These are phyloP conservation scores for Trypanosoma caninum DNA, from an alignment of 208 protist genomes.

Conservation along the genomic window DNA sequence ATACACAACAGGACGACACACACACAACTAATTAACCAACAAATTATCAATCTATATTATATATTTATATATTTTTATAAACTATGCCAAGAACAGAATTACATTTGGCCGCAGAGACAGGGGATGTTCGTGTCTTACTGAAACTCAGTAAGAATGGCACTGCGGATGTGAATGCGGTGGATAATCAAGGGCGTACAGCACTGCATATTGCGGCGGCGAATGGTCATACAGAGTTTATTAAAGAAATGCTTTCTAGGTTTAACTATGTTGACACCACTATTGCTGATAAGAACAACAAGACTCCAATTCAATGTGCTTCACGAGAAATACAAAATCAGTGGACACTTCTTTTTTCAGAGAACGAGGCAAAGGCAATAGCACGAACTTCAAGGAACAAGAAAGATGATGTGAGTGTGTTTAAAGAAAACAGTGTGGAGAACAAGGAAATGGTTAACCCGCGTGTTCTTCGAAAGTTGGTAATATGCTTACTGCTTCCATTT, in stretches of 20 bases:
- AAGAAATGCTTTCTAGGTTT: conserved; percentile 40
- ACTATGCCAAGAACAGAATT: too few relatives aligned
- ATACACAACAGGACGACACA: too few relatives aligned
- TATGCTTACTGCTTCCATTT: conserved; percentile 64
- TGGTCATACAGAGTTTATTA: conserved; percentile 32
- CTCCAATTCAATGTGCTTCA: conserved; percentile 52
- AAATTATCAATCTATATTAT: too few relatives aligned
- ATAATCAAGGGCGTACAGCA: conserved; percentile 54
- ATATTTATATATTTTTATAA: too few relatives aligned
- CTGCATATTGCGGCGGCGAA: conserved; percentile 71
- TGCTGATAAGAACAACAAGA: conserved; percentile 50
- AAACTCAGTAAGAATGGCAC: conserved; percentile 46
- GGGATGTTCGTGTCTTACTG: conserved; percentile 40
- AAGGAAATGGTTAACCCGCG: conserved; percentile 74
- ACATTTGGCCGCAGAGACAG: conserved; percentile 27
- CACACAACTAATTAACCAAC: too few relatives aligned
- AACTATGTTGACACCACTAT: conserved; percentile 37
- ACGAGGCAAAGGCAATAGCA: conserved; percentile 33
- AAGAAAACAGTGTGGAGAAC: conserved; percentile 44
- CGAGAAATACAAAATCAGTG: conserved; percentile 27
- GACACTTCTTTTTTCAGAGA: conserved; percentile 58
- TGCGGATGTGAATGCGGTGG: conserved; percentile 48
- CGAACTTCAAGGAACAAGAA: conserved; percentile 23
- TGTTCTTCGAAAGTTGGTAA: conserved; percentile 62
- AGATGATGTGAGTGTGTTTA: conserved; percentile 43